Evolutionary conservation across 208 protist species (phyloP), one percentile per base, ranked within the genome.

Genomic region (Leishmania arabica): DNA sequence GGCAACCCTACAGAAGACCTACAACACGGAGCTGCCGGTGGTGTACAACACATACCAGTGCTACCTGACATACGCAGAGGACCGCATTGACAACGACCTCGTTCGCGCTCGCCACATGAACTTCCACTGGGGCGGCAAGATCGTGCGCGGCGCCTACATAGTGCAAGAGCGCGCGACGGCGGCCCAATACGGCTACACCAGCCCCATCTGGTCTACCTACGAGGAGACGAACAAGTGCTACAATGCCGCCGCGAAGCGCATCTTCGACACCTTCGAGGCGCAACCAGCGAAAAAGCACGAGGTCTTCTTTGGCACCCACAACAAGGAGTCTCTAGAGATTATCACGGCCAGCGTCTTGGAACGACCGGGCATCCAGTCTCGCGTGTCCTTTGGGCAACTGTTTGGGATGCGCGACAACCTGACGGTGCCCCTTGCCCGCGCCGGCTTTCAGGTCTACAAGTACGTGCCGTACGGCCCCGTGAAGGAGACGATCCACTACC

Each of bases 41-140:
- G 91, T 99, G 66, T 99, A 97, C 90, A 99, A 99, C 87, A 99
- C 98, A 45, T 99, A 99, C 86, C 98, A 99, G 89, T 99, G 95
- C 89, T 99, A 99, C 86, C 90, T 99, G 72, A 99, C 93, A 70
- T 97, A 99, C 82, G 90, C 95, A 27, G 83, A 93, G 81, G 85
- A 93, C 56, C 92, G 95, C 77, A 84, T 99, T 58, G 77, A 84
- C 56, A 96, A 95, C 71, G 98, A 99, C 79, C 90, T 99, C 19
- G 89, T 92, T 37, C 89, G 92, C 31, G 89, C 96, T 3, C 83
- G 90, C 66, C 81, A 91, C 40, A 85, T 95, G 70, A 92, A 90
- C 69, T 99, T 90, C 84, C 80, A 93, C 45, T 99, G 98, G 91
- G 98, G 91, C 17, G 95, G 93, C 74, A 99, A 99, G 90, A 88